Base-by-base conservation (phyloP, 23 red algal genomes). In the Gracilariopsis chorda region DNA sequence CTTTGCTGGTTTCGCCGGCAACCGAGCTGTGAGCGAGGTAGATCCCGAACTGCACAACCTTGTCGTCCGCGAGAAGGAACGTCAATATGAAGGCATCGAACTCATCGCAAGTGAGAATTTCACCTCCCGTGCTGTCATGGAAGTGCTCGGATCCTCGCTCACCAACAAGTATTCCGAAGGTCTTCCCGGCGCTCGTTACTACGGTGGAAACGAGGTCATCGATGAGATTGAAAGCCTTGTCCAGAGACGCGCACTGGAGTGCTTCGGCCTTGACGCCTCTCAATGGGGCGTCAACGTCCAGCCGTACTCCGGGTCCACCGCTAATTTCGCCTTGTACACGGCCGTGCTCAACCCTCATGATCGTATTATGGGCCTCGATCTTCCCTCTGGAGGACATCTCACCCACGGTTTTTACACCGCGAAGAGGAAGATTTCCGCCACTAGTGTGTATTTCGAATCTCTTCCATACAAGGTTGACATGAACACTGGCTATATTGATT, bases 131-230 rank as follows among this genome's bases (percentile, higher is more conserved):
- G 97, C 97, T 19, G 86, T 95, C 9, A 87, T 90, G 78, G 83
- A 95, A 20, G 85, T 90, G 33, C 85, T 99, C 24, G 93, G 97
- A 16, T 99, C 97, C 36, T 93, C 71, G 2, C 82, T 96, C 33
- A 99, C 97, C 55, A 99, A 99, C 80, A 99, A 99, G 86, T 99
- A 99, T 48, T 99, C 97, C 7, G 97, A 99, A 76, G 97, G 97
- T n/a, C 86, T 94, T 32, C 93, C 93, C 8, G 97, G 97, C 47
- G 88, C 92, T 9, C 89, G 97, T 20, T 99, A 99, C 79, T 99
- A 99, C 68, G 97, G 97, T 17, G 97, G 97, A 63, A 99, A 99
- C 57, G 84, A 94, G n/a, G 82, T 95, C 48, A 89, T 99, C 46
- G 97, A 99, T 59, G 81, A 99, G 49, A 80, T 99, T 82, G 97